These are phyloP conservation scores for Cryptococcus floricola DNA, from an alignment of 1,284 basidiomycete species.

Conservation along the genomic window DNA sequence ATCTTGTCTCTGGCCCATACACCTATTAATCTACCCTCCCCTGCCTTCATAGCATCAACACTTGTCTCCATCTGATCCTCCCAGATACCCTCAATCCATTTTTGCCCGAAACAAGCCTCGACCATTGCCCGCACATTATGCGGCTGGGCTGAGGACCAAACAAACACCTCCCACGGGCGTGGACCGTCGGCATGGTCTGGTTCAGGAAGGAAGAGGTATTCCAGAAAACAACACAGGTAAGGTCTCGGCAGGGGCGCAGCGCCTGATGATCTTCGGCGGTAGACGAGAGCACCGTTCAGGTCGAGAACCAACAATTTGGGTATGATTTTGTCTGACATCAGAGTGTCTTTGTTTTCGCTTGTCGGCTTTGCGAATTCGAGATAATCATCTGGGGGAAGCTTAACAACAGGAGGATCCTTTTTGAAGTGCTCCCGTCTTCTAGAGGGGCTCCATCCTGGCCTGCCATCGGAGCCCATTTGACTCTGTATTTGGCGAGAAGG, in stretches of 20 bases:
- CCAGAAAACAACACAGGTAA: conserved; percentile 41
- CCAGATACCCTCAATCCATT: conserved; percentile 35
- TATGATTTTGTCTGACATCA: background rate
- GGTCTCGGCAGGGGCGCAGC: conserved; percentile 34
- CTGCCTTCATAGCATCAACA: conserved; percentile 12
- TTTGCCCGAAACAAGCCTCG: conserved; percentile 32
- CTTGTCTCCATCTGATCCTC: conserved; percentile 15
- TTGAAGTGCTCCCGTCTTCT: background rate
- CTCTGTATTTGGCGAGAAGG: no score
- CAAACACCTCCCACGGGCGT: conserved; percentile 38
- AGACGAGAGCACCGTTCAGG: conserved; percentile 47
- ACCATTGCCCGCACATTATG: conserved; percentile 47
- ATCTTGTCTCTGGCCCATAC: conserved; percentile 48
- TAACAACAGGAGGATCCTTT: background rate
- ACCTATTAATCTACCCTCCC: conserved; percentile 40
- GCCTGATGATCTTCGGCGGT: conserved; percentile 21
- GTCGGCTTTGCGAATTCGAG: conserved; percentile 9
- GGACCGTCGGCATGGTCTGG: conserved; percentile 4
- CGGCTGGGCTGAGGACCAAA: conserved; percentile 48
- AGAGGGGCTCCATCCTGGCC: no score
- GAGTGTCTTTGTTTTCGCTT: background rate
- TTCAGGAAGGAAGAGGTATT: conserved; percentile 42
- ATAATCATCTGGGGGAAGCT: conserved; percentile 13
- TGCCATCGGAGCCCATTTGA: no score
- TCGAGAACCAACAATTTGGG: conserved; percentile 46